Base-by-base conservation (phyloP, 2,329 filamentous ascomycete genomes). In the Phoma sp. region DNA sequence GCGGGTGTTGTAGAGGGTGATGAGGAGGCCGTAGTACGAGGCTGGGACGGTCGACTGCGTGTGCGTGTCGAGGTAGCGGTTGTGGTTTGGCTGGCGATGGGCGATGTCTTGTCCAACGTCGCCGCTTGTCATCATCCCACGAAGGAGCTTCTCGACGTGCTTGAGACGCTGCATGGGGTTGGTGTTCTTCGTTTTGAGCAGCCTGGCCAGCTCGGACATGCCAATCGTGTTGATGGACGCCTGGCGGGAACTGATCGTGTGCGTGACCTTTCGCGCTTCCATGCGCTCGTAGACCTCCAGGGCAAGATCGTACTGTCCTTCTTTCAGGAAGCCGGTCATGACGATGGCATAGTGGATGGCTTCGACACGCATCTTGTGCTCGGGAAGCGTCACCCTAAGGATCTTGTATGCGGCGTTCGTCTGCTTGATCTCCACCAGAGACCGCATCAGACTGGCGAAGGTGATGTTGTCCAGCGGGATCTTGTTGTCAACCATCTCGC, bases 371-470 rank as follows among this genome's bases (percentile, higher is more conserved):
- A 80, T 75, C 66, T 71, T 77, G 57, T 77, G 78, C 59, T 74
- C 70, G 58, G 70, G 81, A 78, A 83, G 85, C 65, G 77, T 82
- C 57, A 70, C 75, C 60, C 61, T 80, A 50, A 80, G 47, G 32
- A 89, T 80, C 41, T 79, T 79, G 52, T 78, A 80, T 3, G 87
- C 86, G 42, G 80, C 78, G 57, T 82, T 76, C 6, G 85, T 81
- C 58, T 82, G 80, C 45, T 79, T 77, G 41, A 80, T 71, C 52
- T 82, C 74, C 7, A 79, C 75, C 43, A 89, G 71, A 25, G 79
- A 78, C 48, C 83, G 80, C 79, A 89, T 86, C 36, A 89, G 70
- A 43, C 85, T 82, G 40, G 79, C 80, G 66, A 87, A 88, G 1
- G 86, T 87, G 69, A 82, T 79, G 3, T 71, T 75, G 64, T 89